Conservation (phyloP, 805 yeast genomes). For the Starmerella bombicola region DNA sequence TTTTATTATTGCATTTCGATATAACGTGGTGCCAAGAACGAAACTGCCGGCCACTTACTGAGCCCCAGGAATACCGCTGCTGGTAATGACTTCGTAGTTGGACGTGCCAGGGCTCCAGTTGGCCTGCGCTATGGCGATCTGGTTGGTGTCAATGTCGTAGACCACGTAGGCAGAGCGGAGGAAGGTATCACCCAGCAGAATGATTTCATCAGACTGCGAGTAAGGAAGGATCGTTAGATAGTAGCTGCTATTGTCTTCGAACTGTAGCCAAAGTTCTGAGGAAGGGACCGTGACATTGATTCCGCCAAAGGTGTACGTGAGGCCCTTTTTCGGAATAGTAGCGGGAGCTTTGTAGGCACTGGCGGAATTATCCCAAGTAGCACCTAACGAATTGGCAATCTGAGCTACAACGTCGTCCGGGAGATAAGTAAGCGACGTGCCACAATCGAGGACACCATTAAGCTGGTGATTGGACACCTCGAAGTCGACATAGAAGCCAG, state of each 20-base stretch:
- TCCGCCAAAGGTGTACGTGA: constrained; percentile 20
- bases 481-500: constrained; percentile 11
- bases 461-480: constrained; percentile 7
- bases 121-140: constrained; percentile 47
- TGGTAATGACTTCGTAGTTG: background rate
- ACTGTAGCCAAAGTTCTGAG: constrained; percentile 16
- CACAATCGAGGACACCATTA: constrained; percentile 35
- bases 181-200: constrained; percentile 52
- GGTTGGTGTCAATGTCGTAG: constrained; percentile 45
- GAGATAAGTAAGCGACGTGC: constrained; percentile 37
- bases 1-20: too few relatives aligned
- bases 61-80: background rate
- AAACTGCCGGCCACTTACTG: too few relatives aligned
- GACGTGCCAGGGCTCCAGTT: constrained; percentile 15
- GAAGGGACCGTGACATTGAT: constrained; percentile 19
- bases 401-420: constrained; percentile 25
- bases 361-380: constrained; percentile 5
- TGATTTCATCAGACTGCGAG: constrained; percentile 18
- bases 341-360: constrained; percentile 7
- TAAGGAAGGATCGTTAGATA: constrained; percentile 12
- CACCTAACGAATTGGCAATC: constrained; percentile 10
- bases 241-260: background rate
- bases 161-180: constrained; percentile 53
- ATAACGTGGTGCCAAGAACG: too few relatives aligned
- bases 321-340: background rate